These are phyloP conservation scores for Lactarius tabidus DNA, from an alignment of 768 basidiomycete species.

Conservation along the genomic window DNA sequence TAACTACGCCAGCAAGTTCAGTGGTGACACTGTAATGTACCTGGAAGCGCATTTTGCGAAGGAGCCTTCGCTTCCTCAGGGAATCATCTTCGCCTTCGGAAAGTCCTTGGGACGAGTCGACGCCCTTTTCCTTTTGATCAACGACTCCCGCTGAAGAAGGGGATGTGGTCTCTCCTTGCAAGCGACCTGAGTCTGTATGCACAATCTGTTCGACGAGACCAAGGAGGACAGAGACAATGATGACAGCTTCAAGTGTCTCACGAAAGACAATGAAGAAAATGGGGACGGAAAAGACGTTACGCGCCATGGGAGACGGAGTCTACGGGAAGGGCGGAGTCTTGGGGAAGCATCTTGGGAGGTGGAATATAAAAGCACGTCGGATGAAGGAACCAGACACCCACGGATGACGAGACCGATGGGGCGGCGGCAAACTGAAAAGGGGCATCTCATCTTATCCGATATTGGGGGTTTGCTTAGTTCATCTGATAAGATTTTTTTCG, in stretches of 20 bases:
- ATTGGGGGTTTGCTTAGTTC: constrained; percentile 16
- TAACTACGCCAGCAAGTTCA: not conserved
- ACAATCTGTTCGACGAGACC: constrained; percentile 88
- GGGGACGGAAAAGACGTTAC: constrained; percentile 79
- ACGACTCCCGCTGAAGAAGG: not conserved
- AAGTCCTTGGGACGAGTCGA: constrained; percentile 11
- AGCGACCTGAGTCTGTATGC: constrained; percentile 11
- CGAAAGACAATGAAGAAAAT: constrained; percentile 97
- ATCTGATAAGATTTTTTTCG: constrained; percentile 24
- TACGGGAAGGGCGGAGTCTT: not conserved
- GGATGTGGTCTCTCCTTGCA: not conserved
- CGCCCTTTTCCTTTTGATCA: constrained; percentile 6
- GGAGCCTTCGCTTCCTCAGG: constrained; percentile 39
- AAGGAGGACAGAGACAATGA: constrained; percentile 90
- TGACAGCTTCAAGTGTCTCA: constrained; percentile 88
- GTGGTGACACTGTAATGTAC: constrained; percentile 30
- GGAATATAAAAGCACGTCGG: constrained; percentile 23
- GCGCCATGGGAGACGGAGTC: constrained; percentile 47
- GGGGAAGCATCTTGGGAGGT: constrained; percentile 4
- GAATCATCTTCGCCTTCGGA: constrained; percentile 20
- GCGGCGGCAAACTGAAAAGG: not conserved
- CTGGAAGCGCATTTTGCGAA: constrained; percentile 69
- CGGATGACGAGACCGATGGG: not conserved
- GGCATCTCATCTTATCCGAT: constrained; percentile 17
- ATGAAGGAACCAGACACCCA: not conserved